Percentiles rank a stretch among this genome's conserved stretches.
Conservation (phyloP, 495 filamentous ascomycete genomes). For the Cudoniella acicularis region DNA sequence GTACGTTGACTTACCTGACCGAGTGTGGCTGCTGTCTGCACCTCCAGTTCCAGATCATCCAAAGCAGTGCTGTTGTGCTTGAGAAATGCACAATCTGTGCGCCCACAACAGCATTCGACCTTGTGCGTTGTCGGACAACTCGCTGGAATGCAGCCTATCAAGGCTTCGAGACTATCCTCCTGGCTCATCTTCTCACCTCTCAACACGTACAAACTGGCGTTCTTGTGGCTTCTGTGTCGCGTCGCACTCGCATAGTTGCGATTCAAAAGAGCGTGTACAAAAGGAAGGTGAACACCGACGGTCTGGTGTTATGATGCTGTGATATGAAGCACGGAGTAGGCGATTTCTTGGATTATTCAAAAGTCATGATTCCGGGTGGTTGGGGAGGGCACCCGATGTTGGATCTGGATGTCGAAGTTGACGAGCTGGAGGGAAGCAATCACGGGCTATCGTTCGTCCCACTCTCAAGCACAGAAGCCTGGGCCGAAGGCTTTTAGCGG, state of each 20-base stretch:
- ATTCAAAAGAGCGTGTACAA: not conserved
- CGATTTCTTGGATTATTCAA: not conserved
- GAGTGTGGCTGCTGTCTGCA: conserved; percentile 76
- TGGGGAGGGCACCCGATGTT: not conserved
- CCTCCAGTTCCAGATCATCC: conserved; percentile 78
- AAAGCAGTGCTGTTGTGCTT: conserved; percentile 75
- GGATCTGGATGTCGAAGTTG: not conserved
- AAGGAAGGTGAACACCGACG: not conserved
- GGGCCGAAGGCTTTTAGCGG: not conserved
- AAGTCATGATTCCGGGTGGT: not conserved
- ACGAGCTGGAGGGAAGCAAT: not conserved
- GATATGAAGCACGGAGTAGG: not conserved
- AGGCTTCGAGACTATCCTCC: conserved; percentile 11
- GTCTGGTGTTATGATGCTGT: not conserved
- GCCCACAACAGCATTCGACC: conserved; percentile 76
- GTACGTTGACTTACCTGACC: conserved; percentile 72
- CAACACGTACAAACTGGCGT: conserved; percentile 2
- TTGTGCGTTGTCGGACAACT: conserved; percentile 9
- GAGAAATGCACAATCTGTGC: conserved; percentile 71
- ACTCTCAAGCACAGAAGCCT: not conserved
- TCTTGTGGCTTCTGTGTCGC: conserved; percentile 6
- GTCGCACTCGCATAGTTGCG: conserved; percentile 16
- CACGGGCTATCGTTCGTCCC: not conserved
- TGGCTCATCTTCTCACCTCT: not conserved
- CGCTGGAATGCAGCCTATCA: conserved; percentile 24